Percentiles rank a stretch among this genome's conserved stretches.
These are phyloP conservation scores for Pseudogymnoascus verrucosus DNA, from an alignment of 2,329 filamentous ascomycete species.

Conservation along the genomic window DNA sequence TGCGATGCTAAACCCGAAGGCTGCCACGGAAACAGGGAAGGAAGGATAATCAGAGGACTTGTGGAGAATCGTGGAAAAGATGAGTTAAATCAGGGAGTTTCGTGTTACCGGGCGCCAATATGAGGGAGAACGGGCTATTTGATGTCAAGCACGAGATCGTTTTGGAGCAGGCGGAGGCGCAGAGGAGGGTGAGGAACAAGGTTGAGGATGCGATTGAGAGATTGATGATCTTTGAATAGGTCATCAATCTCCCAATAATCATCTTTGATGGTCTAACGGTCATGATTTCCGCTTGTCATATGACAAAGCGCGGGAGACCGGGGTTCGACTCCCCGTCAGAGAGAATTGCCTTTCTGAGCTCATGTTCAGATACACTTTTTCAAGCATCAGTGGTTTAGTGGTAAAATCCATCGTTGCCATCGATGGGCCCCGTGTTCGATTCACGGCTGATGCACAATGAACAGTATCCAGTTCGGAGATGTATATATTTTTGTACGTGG, in stretches of 20 bases:
- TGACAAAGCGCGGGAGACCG: conserved; percentile 14
- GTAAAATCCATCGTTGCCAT: conserved; percentile 31
- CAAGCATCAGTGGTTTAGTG: conserved; percentile 9
- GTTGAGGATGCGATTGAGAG: conserved; percentile 55
- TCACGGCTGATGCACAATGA: conserved; percentile 18
- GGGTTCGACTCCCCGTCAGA: conserved; percentile 11
- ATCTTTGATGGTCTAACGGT: conserved; percentile 31
- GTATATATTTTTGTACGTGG: too few relatives aligned
- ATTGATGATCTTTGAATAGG: too few relatives aligned
- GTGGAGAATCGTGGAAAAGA: not conserved
- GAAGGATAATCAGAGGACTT: not conserved
- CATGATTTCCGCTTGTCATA: conserved; percentile 33
- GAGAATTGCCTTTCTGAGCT: conserved; percentile 8
- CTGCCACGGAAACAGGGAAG: not conserved
- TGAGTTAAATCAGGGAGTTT: not conserved
- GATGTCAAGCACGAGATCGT: not conserved
- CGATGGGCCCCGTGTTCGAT: conserved; percentile 31
- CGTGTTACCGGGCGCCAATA: not conserved
- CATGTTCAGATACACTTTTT: not conserved
- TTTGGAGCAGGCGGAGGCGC: not conserved
- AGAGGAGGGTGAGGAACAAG: conserved; percentile 61
- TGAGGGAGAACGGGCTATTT: not conserved
- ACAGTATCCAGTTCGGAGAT: not conserved
- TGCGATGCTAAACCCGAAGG: conserved; percentile 31
- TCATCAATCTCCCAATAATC: too few relatives aligned